Evolutionary conservation across 768 basidiomycete genomes (phyloP), one percentile per base, ranked within the genome.

Genomic region (Hortiboletus campestris): DNA sequence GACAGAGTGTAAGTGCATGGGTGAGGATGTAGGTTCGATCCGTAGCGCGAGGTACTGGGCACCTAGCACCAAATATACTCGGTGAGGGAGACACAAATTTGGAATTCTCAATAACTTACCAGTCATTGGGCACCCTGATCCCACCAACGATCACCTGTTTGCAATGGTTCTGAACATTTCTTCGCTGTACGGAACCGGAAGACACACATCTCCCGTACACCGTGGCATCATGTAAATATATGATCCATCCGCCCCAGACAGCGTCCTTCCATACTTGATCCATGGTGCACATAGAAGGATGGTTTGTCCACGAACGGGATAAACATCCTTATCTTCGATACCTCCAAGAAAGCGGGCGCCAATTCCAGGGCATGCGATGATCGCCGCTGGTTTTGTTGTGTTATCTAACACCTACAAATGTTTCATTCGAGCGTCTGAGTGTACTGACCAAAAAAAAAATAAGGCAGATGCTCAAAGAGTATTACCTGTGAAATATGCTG

Each of bases 351-450:
- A 69, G 1, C 79, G 72, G 16, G 82, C 79, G 4, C 82, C 82
- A 20, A 94, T 69, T 0, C 91, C 91, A 0, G 82, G 78, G 60
- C 89, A 92, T 11, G 87, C 81, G 6, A 94, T 67, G 1, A 93
- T 65, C 0, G 84, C 89, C 2, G 28, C 57, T 10, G 63, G 65
- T 19, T 57, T 53, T 6, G 19, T 53, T 2, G 44, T 44, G 11
- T 51, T 11, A 0, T 58, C 59, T n/a, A 64, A 49, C 6, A 59
- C 66, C 66, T 67, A 45, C 11, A 9, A 16, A 46, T 32, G 3
- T 4, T 19, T 47, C 28, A 19, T 50, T 38, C 35, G 14, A 41
- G 0, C 4, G 6, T 36, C 22, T 14, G 49, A 45, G 41, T 11
- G 13, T 25, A 4, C 29, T 8, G 14, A 40, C 12, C 7, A 10